Base-by-base conservation (phyloP, 2,329 filamentous ascomycete genomes). In the Colletotrichum australisinense region DNA sequence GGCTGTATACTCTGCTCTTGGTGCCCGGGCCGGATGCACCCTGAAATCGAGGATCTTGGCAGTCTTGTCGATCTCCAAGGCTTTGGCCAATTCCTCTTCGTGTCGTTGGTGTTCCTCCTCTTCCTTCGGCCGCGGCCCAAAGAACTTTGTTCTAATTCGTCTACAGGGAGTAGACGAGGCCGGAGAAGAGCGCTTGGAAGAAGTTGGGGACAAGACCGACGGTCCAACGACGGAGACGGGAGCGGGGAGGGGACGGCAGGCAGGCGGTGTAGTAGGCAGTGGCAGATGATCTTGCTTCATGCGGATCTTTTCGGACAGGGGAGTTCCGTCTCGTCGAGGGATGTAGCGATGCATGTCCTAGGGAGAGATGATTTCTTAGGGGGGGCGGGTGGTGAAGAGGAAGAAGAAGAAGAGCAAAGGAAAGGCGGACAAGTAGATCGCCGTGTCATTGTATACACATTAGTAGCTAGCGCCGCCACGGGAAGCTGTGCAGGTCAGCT, bases 51-150 rank as follows among this genome's bases (percentile, higher is more conserved):
- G 86, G 16, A 97, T 85, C 74, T 90, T 90, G 30, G 88, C 86
- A 35, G 89, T 86, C 58, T 90, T 91, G 79, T 97, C 92, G 73
- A 98, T 88, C n/a, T 94, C 89, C 64, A 98, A 86, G 3, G 97
- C 97, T 19, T 92, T 85, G 9, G 95, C 95, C 68, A 99, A 84
- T 32, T 95, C 91, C 53, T 89, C 89, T 78, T 93, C 90, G 79
- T 97, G 93, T 65, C 89, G 91, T 69, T 93, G 90, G 14, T 88
- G 84, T 53, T 94, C 90, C 49, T 93, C 90, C 49, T 90, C 87
- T 1, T 85, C 79, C 58, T 81, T 86, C 6, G 83, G 80, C 24
- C 81, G 81, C 0, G 80, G 73, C 6, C 79, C 80, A 0, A 84
- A 81, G 68, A 90, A 91, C 0, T 85, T 82, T n/a, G 87, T 88